Conservation (phyloP, 495 filamentous ascomycete genomes). For the Hypoxylon cercidicola region DNA sequence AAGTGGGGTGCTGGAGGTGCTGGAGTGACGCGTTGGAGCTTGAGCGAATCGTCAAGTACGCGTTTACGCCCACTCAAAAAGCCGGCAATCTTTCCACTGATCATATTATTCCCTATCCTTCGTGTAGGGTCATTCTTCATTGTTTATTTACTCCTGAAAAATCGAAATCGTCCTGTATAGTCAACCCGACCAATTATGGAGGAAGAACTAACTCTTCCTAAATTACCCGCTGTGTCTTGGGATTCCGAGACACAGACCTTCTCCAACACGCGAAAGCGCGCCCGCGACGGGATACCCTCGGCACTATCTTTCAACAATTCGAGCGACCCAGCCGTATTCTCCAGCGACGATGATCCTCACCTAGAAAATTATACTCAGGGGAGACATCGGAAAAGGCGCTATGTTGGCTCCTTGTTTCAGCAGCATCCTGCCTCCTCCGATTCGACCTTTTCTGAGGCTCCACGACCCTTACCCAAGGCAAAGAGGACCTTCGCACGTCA, state of each 20-base stretch:
- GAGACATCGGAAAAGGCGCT: conserved; percentile 68
- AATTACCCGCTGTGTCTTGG: conserved; percentile 49
- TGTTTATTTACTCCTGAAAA: too few species aligned
- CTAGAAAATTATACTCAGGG: conserved; percentile 74
- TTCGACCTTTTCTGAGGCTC: conserved; percentile 52
- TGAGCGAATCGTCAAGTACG: conserved; percentile 7
- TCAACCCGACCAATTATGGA: conserved; percentile 44
- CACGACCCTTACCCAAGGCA: conserved; percentile 42
- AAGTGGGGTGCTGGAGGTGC: conserved; percentile 23
- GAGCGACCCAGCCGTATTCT: conserved; percentile 81
- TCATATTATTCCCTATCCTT: too few species aligned
- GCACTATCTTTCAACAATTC: conserved; percentile 55
- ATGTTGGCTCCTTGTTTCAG: conserved; percentile 77
- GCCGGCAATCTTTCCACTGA: too few species aligned
- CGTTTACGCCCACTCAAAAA: conserved; percentile 16
- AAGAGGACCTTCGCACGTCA: conserved; percentile 70
- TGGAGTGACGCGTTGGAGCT: conserved; percentile 25
- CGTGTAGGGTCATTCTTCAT: too few species aligned
- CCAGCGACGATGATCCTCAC: conserved; percentile 78
- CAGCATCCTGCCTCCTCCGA: conserved; percentile 61
- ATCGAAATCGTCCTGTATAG: not conserved
- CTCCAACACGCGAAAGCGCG: conserved; percentile 54
- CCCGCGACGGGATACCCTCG: conserved; percentile 43
- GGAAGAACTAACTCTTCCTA: conserved; percentile 59
- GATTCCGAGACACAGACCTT: conserved; percentile 46